Evolutionary conservation across 1,139 yeast species (phyloP).

Genomic region (Diutina mesorugosa): DNA sequence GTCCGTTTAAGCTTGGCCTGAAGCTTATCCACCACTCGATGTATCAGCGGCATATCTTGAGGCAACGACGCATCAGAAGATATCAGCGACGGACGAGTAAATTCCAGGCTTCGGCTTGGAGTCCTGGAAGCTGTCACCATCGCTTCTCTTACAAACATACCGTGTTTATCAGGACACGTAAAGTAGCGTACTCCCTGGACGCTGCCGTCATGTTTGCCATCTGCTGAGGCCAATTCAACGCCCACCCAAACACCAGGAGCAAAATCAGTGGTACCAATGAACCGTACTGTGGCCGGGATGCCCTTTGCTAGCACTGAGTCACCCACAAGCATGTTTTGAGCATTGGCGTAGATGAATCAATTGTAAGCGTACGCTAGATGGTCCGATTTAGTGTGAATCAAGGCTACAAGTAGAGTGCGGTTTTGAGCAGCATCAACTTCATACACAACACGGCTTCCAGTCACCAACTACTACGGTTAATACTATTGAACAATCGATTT

Average conservation of each 20-base stretch:
- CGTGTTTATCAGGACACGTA: conserved; percentile 32
- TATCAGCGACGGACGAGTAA: neutral
- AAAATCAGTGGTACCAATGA: conserved; percentile 40
- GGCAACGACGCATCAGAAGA: neutral
- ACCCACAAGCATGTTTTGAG: conserved; percentile 15
- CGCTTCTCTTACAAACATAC: conserved; percentile 41
- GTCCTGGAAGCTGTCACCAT: neutral
- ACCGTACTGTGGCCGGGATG: conserved; percentile 32
- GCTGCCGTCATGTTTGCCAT: conserved; percentile 74
- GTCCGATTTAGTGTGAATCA: neutral
- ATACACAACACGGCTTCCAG: no score
- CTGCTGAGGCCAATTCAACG: conserved; percentile 46
- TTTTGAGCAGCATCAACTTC: no score
- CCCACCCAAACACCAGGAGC: conserved; percentile 73
- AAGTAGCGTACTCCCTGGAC: conserved; percentile 57
- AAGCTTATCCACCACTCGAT: conserved; percentile 26
- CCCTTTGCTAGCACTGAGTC: conserved; percentile 29
- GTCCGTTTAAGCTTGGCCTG: conserved; percentile 25
- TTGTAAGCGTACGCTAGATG: neutral
- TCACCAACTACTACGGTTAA: no score
- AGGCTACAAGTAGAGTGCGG: no score
- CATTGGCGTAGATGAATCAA: neutral
- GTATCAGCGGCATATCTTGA: neutral
- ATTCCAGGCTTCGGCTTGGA: neutral
- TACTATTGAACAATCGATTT: no score